phyloP scores from a whole-genome alignment of 2,329 filamentous ascomycete species.

The Fusarium graminum region DNA sequence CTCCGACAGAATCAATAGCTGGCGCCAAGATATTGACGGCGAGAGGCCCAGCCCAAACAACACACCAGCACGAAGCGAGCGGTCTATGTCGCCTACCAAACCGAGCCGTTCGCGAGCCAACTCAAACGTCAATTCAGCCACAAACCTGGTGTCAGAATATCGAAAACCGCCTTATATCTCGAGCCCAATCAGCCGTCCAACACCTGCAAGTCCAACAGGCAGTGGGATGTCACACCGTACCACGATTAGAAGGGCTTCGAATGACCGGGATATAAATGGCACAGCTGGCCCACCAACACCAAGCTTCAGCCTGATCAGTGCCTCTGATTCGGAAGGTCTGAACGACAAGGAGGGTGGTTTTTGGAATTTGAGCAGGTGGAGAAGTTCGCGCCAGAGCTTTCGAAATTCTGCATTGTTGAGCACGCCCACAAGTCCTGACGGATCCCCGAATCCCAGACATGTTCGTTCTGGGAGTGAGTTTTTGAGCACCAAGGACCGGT shows the following conservation, averaged over 20 bases:
- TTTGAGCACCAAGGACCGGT: constrained; percentile 53
- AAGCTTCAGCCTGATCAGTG: constrained; percentile 64
- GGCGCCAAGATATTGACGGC: constrained; percentile 77
- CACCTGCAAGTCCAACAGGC: constrained; percentile 57
- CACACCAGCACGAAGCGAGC: constrained; percentile 62
- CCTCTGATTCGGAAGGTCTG: constrained; percentile 53
- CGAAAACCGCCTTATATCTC: constrained; percentile 59
- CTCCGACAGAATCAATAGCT: constrained; percentile 86
- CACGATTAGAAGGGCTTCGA: constrained; percentile 42
- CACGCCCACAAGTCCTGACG: constrained; percentile 38
- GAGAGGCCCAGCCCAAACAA: constrained; percentile 55
- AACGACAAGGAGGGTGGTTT: constrained; percentile 63
- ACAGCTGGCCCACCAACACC: constrained; percentile 63
- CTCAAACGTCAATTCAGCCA: constrained; percentile 54
- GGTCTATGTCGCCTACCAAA: constrained; percentile 69
- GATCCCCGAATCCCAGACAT: constrained; percentile 52
- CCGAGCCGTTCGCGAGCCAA: constrained; percentile 27
- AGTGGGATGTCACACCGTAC: constrained; percentile 49
- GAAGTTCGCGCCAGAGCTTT: constrained; percentile 55
- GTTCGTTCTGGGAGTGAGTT: constrained; percentile 49
- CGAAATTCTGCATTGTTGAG: constrained; percentile 49
- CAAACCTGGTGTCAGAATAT: constrained; percentile 61
- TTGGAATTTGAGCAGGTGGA: constrained; percentile 71
- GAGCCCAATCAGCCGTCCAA: constrained; percentile 46
- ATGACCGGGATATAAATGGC: constrained; percentile 46